Evolutionary conservation across 2,329 filamentous ascomycete species (phyloP), one percentile per base, ranked within the genome.

Genomic region (Sporothrix globosa): DNA sequence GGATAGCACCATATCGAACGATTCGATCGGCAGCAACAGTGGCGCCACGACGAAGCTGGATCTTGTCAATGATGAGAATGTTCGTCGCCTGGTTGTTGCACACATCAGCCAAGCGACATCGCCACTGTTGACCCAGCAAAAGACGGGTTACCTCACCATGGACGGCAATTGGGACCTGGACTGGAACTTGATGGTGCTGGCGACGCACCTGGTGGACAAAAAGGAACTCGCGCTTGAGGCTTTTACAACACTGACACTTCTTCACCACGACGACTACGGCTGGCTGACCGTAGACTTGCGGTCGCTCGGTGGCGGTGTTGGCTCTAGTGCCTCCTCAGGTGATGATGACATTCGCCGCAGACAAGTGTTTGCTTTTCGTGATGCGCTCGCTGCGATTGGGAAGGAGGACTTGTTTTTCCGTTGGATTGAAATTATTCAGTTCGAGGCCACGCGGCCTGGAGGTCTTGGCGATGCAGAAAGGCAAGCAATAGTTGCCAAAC

Each of bases 351-450:
- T 89, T 72, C 86, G 87, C 63, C 82, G 89, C 74, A 87, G 89
- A 73, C 92, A 96, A 80, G 90, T 97, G 10, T 87, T 96, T 73
- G 85, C 86, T 2, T 96, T 97, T 78, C 90, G 92, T 75, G 91
- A 96, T 56, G 88, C 89, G 24, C 84, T 97, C 75, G 85, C 87
- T 1, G 85, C 85, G 2, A 84, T 96, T 79, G 93, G 91, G 56
- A 97, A 97, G 80, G 94, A 97, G 79, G 89, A 91, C 73, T 79
- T 97, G 68, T 97, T 97, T 82, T 97, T 92, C 82, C 88, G 91
- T 69, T 97, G 93, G 93, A 92, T 97, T 65, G 94, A 97, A 82
- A 86, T 96, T 77, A 89, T 97, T 66, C 93, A 97, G 81, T 96
- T 89, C 76, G 93, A 97, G 81, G 90, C 92, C 54, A 90, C 89